Evolutionary conservation across 1,139 yeast species (phyloP), one percentile per base, ranked within the genome.

Genomic region (Kodamaea sp.): DNA sequence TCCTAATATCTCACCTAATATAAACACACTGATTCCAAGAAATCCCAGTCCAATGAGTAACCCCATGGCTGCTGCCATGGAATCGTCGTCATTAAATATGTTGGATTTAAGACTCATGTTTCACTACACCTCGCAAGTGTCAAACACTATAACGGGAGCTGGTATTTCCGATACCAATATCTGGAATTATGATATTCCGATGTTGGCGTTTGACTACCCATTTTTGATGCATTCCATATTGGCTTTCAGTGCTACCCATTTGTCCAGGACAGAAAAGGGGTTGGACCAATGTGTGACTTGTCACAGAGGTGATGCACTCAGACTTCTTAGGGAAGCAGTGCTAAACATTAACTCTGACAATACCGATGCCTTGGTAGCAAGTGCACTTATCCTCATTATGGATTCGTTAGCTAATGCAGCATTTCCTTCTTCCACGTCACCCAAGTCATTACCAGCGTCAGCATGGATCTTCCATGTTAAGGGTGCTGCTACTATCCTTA

Each of bases 381-480:
- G 95, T 38, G 95, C 97, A 0, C 74, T 90, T 46, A 80, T 90
- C 29, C 66, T 90, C 36, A 89, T 89, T 39, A 84, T 90, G 84
- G 97, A 90, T 56, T 85, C 97, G 0, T 66, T 90, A 43, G 97
- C 97, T 3, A 90, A 90, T 60, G 97, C 97, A 0, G 80, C 95
- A 2, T 70, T 82, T 28, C 89, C 95, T 2, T 70, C 78, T 4
- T 70, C 80, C 3, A 73, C 83, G 20, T 64, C 72, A 4, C 74
- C 75, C 4, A 80, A 79, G 46, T 76, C 87, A 4, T 63, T 89
- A 35, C 95, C 96, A 1, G 92, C 97, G 1, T 82, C 92, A 6
- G 96, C 97, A 0, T 90, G 97, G 97, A 82, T 90, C 38, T 92
- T 88, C 66, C 97, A 90, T 55, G 97, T 90, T 10, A 86, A 94